Evolutionary conservation across 805 yeast species (phyloP).

Genomic region (Yarrowia phangngaensis): DNA sequence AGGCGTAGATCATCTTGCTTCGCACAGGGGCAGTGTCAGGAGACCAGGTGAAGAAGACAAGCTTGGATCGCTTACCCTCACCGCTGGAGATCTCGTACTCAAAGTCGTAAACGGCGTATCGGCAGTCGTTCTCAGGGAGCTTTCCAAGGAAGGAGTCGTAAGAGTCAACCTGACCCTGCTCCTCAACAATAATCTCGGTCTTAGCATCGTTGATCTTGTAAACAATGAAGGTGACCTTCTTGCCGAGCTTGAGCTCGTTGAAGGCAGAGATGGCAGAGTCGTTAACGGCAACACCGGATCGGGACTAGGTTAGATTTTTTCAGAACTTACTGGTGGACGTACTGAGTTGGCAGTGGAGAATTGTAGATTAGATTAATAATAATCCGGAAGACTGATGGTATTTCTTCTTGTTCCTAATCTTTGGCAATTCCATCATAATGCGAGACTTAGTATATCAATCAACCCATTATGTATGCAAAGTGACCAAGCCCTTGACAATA

Average conservation of each 20-base stretch:
- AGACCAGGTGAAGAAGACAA: constrained; percentile 82
- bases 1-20: constrained; percentile 93
- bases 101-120: constrained; percentile 94
- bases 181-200: constrained; percentile 86
- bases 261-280: constrained; percentile 91
- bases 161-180: constrained; percentile 67
- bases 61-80: constrained; percentile 88
- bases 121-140: constrained; percentile 93
- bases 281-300: constrained; percentile 67
- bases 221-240: constrained; percentile 78
- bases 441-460: too few species aligned
- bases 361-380: too few species aligned
- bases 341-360: too few species aligned
- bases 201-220: constrained; percentile 77
- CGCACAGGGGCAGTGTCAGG: constrained; percentile 97
- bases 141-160: constrained; percentile 84
- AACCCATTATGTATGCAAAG: too few species aligned
- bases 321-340: too few species aligned
- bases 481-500: too few species aligned
- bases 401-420: too few species aligned
- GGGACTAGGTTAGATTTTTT: constrained; percentile 21
- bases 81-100: constrained; percentile 86
- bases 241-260: constrained; percentile 85
- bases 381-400: too few species aligned
- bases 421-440: too few species aligned